Conservation (phyloP, 192 early-diverging fungal species). For the Coemansia sp. region DNA sequence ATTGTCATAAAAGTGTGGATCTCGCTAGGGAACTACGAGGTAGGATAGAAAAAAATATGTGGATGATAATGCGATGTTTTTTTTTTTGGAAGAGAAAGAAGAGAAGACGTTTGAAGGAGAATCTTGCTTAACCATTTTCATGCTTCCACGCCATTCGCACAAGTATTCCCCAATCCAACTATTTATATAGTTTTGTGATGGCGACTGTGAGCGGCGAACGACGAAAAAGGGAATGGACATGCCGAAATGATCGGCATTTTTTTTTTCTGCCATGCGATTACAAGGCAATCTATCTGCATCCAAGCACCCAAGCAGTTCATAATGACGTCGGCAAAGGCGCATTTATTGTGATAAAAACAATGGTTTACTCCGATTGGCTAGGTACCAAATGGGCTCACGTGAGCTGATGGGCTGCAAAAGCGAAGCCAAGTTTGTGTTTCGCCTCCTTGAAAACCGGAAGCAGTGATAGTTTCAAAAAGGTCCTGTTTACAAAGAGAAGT, state of each 20-base stretch:
- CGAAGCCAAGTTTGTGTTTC: not conserved
- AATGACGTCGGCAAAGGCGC: not conserved
- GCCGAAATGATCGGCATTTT: not conserved
- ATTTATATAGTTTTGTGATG: not conserved
- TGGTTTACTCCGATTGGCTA: not conserved
- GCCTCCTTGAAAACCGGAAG: not conserved
- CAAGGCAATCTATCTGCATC: not conserved
- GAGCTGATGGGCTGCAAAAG: not conserved
- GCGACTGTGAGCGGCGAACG: not conserved
- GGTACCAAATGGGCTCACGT: not conserved
- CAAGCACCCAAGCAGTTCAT: not conserved
- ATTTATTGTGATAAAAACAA: not conserved
- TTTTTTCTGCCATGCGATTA: not conserved
- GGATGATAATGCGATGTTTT: not conserved
- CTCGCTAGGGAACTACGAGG: not conserved
- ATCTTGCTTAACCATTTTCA: not conserved
- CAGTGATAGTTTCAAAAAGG: not conserved
- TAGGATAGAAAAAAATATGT: not conserved
- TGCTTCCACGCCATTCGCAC: not conserved
- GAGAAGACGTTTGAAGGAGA: not conserved
- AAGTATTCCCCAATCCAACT: not conserved
- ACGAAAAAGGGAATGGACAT: too few species aligned
- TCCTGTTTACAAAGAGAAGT: not conserved
- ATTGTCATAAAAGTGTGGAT: conserved; percentile 4
- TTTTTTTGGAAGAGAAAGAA: not conserved